Evolutionary conservation across 805 yeast species (phyloP).

Genomic region (Lachancea dasiensis): DNA sequence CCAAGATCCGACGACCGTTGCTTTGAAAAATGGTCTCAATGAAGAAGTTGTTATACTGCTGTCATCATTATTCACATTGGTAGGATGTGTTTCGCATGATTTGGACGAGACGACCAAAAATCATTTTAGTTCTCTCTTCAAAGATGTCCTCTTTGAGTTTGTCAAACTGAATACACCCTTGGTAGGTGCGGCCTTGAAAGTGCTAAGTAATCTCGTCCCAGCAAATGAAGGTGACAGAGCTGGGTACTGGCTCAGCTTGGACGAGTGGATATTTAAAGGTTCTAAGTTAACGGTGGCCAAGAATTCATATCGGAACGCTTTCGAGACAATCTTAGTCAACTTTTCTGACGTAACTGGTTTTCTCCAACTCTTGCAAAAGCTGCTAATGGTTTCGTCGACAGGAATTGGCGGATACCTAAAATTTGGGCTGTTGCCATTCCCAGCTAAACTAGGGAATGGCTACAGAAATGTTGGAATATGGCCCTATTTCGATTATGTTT

Average conservation of each 20-base stretch:
- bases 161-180: constrained; percentile 42
- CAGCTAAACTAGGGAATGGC: constrained; percentile 53
- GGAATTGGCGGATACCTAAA: constrained; percentile 26
- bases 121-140: constrained; percentile 20
- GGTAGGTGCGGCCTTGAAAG: constrained; percentile 50
- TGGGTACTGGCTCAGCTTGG: constrained; percentile 63
- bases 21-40: constrained; percentile 53
- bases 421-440: constrained; percentile 49
- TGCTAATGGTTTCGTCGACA: constrained; percentile 32
- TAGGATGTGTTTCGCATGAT: constrained; percentile 45
- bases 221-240: constrained; percentile 37
- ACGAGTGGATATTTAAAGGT: constrained; percentile 56
- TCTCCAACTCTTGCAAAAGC: constrained; percentile 42
- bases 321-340: constrained; percentile 42
- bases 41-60: constrained; percentile 76
- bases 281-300: constrained; percentile 20
- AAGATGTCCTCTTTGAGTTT: constrained; percentile 40
- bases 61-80: constrained; percentile 64
- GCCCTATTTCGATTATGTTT: constrained; percentile 71
- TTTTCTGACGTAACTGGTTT: constrained; percentile 59
- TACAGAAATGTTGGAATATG: constrained; percentile 64
- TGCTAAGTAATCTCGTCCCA: constrained; percentile 52
- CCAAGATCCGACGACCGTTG: constrained; percentile 24
- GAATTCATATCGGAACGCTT: constrained; percentile 39
- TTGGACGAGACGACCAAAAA: constrained; percentile 23